Evolutionary conservation across 176 grass and related monocot genomes (phyloP), one percentile per base, ranked within the genome.

Genomic region (Rhipidocladum racemiflorum): DNA sequence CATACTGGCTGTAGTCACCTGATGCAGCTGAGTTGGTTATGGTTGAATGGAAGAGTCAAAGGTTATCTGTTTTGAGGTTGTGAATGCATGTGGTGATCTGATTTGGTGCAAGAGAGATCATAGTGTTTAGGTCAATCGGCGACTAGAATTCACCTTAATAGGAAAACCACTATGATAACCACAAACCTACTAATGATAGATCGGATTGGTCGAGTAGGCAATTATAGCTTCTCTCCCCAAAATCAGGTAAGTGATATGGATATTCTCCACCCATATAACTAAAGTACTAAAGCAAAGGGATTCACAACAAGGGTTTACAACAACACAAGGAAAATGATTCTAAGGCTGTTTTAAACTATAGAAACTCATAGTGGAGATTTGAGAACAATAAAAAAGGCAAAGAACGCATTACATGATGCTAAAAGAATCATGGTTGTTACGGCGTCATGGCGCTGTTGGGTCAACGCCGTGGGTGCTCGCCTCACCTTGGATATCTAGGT

Each of bases 51-150:
- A 63, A 77, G 8, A 63, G 25, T 57, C 0, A 0, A 63, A 61
- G 8, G 18, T n/a, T 48, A 48, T 64, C 42, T 32, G 25, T 49
- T 60, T 32, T 21, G 40, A 64, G 43, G 20, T 64, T 27, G 20
- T 65, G 18, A 65, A 15, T 35, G 43, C 49, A 24, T 74, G 5
- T 3, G 9, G 5, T 43, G 10, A 46, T 28, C 23, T 69, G 57
- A n/a, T 24, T 74, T 55, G 71, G 75, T 63, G 17, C 17, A n/a
- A 63, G 24, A 77, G 75, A 78, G 42, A n/a, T 78, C 27, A 64
- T 15, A n/a, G 10, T 34, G 18, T 55, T 77, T 77, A 64, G 27
- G 25, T 34, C 42, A 78, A 53, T 63, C 10, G 7, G 28, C 0
- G 30, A 40, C 34, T 27, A 76, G 34, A 38, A 61, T 61, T 43